Conservation (phyloP, 1,284 basidiomycete genomes). For the Ganoderma leucocontextum region DNA sequence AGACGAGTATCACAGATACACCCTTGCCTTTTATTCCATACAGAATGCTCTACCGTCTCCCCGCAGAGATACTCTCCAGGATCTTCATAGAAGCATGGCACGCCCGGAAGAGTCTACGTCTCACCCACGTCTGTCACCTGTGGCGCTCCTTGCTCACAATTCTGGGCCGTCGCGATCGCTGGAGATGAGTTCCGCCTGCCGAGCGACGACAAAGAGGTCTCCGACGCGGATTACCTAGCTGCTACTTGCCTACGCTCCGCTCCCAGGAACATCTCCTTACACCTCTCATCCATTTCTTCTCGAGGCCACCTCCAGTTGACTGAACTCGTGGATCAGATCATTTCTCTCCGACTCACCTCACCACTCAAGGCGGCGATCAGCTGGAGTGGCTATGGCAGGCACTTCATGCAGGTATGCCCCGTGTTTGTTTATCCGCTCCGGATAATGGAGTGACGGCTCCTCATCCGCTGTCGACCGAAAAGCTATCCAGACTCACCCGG, state of each 20-base stretch:
- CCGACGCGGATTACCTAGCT: background rate
- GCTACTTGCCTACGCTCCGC: background rate
- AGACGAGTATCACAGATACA: no score
- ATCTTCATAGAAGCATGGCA: no score
- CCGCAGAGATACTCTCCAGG: no score
- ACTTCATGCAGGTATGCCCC: background rate
- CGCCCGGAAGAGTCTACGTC: background rate
- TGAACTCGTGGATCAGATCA: background rate
- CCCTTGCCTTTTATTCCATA: no score
- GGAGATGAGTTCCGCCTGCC: no score
- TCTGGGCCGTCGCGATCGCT: no score
- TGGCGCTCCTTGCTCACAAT: slow-evolving; percentile 2
- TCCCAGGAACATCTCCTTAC: background rate
- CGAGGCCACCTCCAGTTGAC: background rate
- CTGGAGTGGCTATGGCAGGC: background rate
- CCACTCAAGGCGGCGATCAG: background rate
- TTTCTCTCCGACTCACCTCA: background rate
- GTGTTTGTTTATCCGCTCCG: no score
- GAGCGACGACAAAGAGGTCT: no score
- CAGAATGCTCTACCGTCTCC: no score
- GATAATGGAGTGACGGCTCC: no score
- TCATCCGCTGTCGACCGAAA: no score
- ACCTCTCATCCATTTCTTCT: background rate
- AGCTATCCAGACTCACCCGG: background rate
- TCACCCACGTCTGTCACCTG: slow-evolving; percentile 6